These are phyloP conservation scores for Fonsecaea erecta DNA, from an alignment of 2,329 filamentous ascomycete genomes.

Conservation along the genomic window DNA sequence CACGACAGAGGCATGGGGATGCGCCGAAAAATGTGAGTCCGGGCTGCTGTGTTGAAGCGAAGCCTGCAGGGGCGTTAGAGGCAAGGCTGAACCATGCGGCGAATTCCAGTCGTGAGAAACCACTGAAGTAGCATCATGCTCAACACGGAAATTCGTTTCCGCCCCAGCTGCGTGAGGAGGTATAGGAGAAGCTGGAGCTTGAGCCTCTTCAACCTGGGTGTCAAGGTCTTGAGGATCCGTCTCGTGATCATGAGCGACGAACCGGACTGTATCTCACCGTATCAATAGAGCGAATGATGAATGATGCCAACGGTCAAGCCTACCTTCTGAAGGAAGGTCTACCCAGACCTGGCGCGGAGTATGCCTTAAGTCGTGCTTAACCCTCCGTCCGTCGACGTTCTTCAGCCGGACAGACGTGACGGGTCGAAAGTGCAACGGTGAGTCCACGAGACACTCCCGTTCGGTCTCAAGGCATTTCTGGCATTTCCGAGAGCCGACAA, in stretches of 20 bases:
- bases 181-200: neutral
- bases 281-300: neutral
- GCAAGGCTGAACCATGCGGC: neutral
- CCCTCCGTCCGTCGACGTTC: constrained; percentile 13
- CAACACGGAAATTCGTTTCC: neutral
- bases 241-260: constrained; percentile 12
- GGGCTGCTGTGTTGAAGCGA: constrained; percentile 7
- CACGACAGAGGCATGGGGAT: neutral
- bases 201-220: neutral
- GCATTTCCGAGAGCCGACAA: constrained; percentile 15
- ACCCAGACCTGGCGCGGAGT: constrained; percentile 27
- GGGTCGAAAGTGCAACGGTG: constrained; percentile 16
- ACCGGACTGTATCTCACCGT: constrained; percentile 5
- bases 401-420: constrained; percentile 22
- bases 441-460: constrained; percentile 12
- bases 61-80: neutral
- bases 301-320: neutral
- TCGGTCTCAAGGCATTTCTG: constrained; percentile 15
- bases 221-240: neutral
- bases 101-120: constrained; percentile 6
- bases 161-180: neutral
- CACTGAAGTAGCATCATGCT: constrained; percentile 5
- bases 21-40: constrained; percentile 11
- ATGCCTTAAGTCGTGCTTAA: constrained; percentile 28
- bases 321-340: constrained; percentile 28